Conservation (phyloP, 2,329 filamentous ascomycete species). For the Eutypa lata region DNA sequence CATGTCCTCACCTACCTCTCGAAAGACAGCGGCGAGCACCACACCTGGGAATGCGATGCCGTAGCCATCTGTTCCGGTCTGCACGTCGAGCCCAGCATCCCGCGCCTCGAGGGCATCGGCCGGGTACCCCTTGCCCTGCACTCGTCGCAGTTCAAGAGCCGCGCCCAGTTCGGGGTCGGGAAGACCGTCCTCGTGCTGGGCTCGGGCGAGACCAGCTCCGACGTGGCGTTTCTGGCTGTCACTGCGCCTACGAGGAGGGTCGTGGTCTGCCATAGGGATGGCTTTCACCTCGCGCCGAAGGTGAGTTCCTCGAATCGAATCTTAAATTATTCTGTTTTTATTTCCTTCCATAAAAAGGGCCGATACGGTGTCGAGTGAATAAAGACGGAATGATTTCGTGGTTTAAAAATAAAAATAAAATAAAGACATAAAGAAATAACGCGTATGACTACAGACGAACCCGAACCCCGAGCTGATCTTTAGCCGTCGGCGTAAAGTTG, state of each 20-base stretch:
- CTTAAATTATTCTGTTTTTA: too few relatives aligned
- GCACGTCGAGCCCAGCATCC: constrained; percentile 38
- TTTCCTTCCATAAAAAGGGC: too few relatives aligned
- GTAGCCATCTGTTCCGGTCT: constrained; percentile 44
- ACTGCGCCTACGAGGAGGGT: constrained; percentile 40
- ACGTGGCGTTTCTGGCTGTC: constrained; percentile 41
- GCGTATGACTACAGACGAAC: constrained; percentile 18
- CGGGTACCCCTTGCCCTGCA: constrained; percentile 35
- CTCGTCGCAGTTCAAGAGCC: constrained; percentile 40
- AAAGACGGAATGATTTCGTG: too few relatives aligned
- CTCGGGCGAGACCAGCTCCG: constrained; percentile 44
- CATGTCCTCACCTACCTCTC: constrained; percentile 20
- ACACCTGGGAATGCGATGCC: constrained; percentile 39
- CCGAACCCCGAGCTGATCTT: constrained; percentile 22
- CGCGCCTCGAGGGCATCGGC: constrained; percentile 36
- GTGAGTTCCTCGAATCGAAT: too few relatives aligned
- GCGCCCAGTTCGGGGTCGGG: constrained; percentile 36
- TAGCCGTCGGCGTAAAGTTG: constrained; percentile 11
- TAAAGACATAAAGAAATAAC: too few relatives aligned
- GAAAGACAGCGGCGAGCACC: constrained; percentile 2
- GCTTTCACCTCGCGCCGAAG: constrained; percentile 45
- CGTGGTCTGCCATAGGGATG: constrained; percentile 42
- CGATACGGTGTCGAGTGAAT: too few relatives aligned
- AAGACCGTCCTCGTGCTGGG: constrained; percentile 42
- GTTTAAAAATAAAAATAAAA: too few relatives aligned